Conservation (phyloP, 495 filamentous ascomycete species). For the Penicillium salamii region DNA sequence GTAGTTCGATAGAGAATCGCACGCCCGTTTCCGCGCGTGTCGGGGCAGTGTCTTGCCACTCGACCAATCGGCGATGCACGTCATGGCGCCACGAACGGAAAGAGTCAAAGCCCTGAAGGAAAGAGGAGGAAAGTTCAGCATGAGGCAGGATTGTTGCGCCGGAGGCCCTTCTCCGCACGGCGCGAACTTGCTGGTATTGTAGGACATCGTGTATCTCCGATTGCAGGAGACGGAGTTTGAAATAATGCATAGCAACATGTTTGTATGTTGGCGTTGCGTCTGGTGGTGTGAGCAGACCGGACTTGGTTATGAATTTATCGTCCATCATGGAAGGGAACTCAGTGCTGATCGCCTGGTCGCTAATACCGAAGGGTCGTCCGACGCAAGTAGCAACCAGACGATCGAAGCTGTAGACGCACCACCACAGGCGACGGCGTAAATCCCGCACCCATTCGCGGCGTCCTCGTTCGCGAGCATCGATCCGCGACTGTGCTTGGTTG, state of each 20-base stretch:
- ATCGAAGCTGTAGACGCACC: conserved; percentile 94
- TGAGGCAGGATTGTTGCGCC: conserved; percentile 68
- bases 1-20: conserved; percentile 77
- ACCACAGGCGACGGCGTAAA: conserved; percentile 85
- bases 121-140: conserved; percentile 76
- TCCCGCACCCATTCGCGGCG: conserved; percentile 84
- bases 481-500: conserved; percentile 27
- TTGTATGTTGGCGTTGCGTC: conserved; percentile 72
- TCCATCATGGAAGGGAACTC: conserved; percentile 87
- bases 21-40: conserved; percentile 77
- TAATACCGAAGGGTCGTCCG: conserved; percentile 88
- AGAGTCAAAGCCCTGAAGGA: conserved; percentile 76
- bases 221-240: conserved; percentile 85
- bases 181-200: conserved; percentile 78
- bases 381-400: conserved; percentile 89
- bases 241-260: conserved; percentile 84
- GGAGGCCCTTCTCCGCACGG: conserved; percentile 46
- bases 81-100: conserved; percentile 88
- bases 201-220: conserved; percentile 94
- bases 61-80: conserved; percentile 75
- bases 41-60: conserved; percentile 85
- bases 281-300: conserved; percentile 62
- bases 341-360: conserved; percentile 89
- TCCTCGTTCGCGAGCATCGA: conserved; percentile 63
- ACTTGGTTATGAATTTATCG: conserved; percentile 83